These are phyloP conservation scores for Amanita subjunquillea DNA, from an alignment of 768 basidiomycete genomes.

Conservation along the genomic window DNA sequence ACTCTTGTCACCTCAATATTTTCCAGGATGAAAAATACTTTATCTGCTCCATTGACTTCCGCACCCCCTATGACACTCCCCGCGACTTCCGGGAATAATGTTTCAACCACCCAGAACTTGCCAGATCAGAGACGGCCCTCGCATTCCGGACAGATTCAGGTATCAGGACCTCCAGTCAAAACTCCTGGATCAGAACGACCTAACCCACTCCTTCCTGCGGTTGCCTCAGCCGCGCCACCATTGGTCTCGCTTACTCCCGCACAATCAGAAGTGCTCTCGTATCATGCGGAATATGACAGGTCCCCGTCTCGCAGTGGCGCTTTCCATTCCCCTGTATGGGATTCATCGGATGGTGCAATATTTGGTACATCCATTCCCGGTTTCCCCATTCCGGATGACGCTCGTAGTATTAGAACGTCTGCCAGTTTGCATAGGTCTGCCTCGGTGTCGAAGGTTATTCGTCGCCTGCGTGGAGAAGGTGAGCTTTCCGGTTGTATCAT, in stretches of 20 bases:
- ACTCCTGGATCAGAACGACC: slow-evolving; percentile 44
- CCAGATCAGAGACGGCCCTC: slow-evolving; percentile 51
- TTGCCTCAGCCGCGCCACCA: slow-evolving; percentile 63
- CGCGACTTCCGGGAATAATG: slow-evolving; percentile 18
- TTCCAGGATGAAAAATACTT: slow-evolving; percentile 72
- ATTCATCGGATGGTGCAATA: slow-evolving; percentile 41
- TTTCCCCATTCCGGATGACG: slow-evolving; percentile 87
- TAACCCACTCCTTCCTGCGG: slow-evolving; percentile 41
- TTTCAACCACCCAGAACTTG: slow-evolving; percentile 22
- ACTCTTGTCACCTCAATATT: slow-evolving; percentile 74
- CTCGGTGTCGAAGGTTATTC: slow-evolving; percentile 87
- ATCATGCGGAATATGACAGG: slow-evolving; percentile 52
- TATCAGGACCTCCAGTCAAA: slow-evolving; percentile 38
- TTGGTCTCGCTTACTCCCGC: slow-evolving; percentile 81
- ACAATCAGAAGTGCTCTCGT: slow-evolving; percentile 68
- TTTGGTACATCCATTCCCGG: slow-evolving; percentile 81
- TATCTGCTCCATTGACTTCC: slow-evolving; percentile 56
- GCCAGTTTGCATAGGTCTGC: slow-evolving; percentile 62
- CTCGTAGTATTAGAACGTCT: slow-evolving; percentile 74
- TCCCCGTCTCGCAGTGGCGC: slow-evolving; percentile 42
- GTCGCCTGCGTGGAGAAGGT: slow-evolving; percentile 88
- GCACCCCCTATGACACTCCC: slow-evolving; percentile 31
- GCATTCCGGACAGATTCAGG: slow-evolving; percentile 30
- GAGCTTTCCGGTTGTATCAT: slow-evolving; percentile 10
- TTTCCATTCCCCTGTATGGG: slow-evolving; percentile 42